Conservation (phyloP, 2,329 filamentous ascomycete genomes). For the Lasiodiplodia theobromae region DNA sequence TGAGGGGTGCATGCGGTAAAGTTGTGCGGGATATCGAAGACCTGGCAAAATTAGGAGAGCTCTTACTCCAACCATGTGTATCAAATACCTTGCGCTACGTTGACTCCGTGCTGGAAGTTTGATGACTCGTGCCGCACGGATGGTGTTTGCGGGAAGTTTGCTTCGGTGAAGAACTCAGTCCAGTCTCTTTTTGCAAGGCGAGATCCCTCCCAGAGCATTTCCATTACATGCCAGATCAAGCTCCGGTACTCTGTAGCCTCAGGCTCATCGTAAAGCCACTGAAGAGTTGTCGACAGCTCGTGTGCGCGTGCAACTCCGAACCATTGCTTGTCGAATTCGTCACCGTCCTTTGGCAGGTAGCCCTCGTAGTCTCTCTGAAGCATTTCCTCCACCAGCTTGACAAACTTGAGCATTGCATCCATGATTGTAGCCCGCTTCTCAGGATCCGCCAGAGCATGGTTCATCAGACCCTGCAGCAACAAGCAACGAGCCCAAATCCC, state of each 20-base stretch:
- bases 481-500: conserved; percentile 63
- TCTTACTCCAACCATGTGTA: not conserved
- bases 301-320: conserved; percentile 34
- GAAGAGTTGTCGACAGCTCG: conserved; percentile 56
- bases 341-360: conserved; percentile 53
- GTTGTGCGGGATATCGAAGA: conserved; percentile 46
- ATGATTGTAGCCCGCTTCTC: conserved; percentile 54
- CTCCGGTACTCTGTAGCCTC: not conserved
- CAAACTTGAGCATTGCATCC: conserved; percentile 58
- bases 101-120: conserved; percentile 53
- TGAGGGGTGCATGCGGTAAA: conserved; percentile 52
- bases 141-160: conserved; percentile 38
- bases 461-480: conserved; percentile 59
- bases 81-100: conserved; percentile 51
- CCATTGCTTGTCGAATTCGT: conserved; percentile 37
- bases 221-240: conserved; percentile 51
- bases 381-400: conserved; percentile 62
- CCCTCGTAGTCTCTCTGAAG: conserved; percentile 61
- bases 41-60: not conserved
- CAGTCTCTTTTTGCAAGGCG: conserved; percentile 40
- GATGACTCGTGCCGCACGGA: not conserved
- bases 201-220: conserved; percentile 46
- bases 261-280: conserved; percentile 55
- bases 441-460: conserved; percentile 58
- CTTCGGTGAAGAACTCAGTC: conserved; percentile 45